These are phyloP conservation scores for Dioscorea alata DNA, from an alignment of 106 monocot genomes.

Conservation along the genomic window DNA sequence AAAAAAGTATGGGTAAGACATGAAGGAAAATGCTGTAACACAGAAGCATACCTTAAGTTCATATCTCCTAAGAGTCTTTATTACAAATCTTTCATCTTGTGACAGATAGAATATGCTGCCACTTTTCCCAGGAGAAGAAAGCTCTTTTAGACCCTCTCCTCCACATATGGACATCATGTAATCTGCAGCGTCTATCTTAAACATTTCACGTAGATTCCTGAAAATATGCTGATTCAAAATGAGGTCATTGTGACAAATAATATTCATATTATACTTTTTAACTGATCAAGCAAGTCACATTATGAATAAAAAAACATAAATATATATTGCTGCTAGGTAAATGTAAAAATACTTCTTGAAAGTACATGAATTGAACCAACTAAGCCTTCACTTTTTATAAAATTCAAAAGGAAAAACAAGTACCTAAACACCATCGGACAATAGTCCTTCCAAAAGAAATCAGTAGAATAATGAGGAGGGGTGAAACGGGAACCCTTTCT, in stretches of 20 bases:
- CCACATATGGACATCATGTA: constrained; percentile 99
- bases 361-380: too few species aligned
- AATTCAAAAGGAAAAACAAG: constrained; percentile 1
- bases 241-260: too few species aligned
- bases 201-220: constrained; percentile 98
- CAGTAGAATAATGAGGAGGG: constrained; percentile 76
- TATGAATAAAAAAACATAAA: too few species aligned
- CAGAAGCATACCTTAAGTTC: constrained; percentile 68
- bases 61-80: constrained; percentile 75
- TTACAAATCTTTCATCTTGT: constrained; percentile 94
- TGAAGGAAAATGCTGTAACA: too few species aligned
- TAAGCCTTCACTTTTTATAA: too few species aligned
- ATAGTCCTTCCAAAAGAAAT: constrained; percentile 96
- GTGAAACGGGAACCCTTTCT: constrained; percentile 75
- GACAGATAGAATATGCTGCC: constrained; percentile 98
- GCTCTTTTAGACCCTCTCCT: constrained; percentile 73
- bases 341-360: too few species aligned
- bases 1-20: too few species aligned
- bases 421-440: constrained; percentile 97
- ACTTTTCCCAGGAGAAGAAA: constrained; percentile 99
- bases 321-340: too few species aligned
- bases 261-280: too few species aligned
- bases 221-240: constrained; percentile 13
- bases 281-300: too few species aligned
- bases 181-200: constrained; percentile 95